phyloP scores from a whole-genome alignment of 805 yeast species.

The Candida bentonensis region DNA sequence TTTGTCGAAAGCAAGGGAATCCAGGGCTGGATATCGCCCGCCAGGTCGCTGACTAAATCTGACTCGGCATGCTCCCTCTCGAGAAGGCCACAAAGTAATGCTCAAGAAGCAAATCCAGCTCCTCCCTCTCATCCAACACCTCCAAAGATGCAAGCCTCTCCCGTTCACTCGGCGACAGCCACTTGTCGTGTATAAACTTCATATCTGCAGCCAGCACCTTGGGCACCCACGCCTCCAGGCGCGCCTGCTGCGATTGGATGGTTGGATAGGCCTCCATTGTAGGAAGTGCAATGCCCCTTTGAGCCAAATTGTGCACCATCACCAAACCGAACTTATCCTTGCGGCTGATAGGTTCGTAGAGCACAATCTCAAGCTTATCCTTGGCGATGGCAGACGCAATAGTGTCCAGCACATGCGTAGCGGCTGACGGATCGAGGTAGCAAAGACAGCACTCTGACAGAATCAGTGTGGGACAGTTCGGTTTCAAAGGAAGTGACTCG shows the following conservation, averaged over 20 bases:
- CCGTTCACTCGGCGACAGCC: constrained; percentile 32
- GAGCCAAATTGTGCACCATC: constrained; percentile 47
- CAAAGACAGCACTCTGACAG: constrained; percentile 69
- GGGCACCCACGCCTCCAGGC: constrained; percentile 23
- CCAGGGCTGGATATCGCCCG: too few species aligned
- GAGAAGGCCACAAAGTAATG: constrained; percentile 39
- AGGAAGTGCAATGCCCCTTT: constrained; percentile 49
- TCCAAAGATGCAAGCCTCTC: constrained; percentile 40
- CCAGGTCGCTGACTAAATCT: too few species aligned
- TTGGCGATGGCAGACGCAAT: constrained; percentile 22
- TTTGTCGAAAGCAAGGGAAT: too few species aligned
- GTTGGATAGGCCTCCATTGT: constrained; percentile 41
- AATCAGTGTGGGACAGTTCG: constrained; percentile 39
- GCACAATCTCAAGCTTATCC: constrained; percentile 23
- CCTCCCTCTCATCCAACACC: constrained; percentile 64
- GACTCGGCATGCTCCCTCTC: constrained; percentile 20
- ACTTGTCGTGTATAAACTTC: constrained; percentile 24
- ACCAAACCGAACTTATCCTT: constrained; percentile 51
- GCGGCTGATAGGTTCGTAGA: constrained; percentile 61
- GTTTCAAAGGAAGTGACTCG: constrained; percentile 13
- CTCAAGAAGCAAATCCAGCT: constrained; percentile 40
- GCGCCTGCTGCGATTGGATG: constrained; percentile 24
- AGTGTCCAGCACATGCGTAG: constrained; percentile 30
- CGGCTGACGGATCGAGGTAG: constrained; percentile 40
- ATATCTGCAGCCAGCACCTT: constrained; percentile 30